phyloP scores from a whole-genome alignment of 2,329 filamentous ascomycete genomes.

The Uncinocarpus reesii region DNA sequence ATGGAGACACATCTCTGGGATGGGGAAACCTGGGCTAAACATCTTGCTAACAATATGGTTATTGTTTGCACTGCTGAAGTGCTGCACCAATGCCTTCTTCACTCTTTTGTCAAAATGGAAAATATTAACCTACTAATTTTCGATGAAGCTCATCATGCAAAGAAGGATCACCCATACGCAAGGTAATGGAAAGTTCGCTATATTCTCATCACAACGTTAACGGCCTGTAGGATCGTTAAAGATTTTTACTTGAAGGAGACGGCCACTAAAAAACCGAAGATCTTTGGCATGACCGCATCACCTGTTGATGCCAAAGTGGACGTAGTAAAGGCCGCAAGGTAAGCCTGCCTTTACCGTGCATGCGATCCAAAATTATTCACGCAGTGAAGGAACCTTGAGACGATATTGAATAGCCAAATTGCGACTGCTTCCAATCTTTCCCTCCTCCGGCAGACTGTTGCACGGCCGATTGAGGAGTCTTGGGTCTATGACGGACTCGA shows the following conservation, averaged over 20 bases:
- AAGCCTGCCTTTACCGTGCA: conserved; percentile 9
- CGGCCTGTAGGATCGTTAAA: conserved; percentile 57
- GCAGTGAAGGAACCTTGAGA: conserved; percentile 53
- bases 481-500: conserved; percentile 47
- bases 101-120: conserved; percentile 67
- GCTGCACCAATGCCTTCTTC: conserved; percentile 64
- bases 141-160: conserved; percentile 92
- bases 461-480: conserved; percentile 49
- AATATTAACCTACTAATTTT: conserved; percentile 86
- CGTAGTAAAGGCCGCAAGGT: conserved; percentile 55
- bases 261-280: conserved; percentile 52
- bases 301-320: conserved; percentile 77
- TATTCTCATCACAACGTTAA: neutral
- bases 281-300: conserved; percentile 96
- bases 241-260: conserved; percentile 59
- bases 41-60: conserved; percentile 59
- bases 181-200: conserved; percentile 36
- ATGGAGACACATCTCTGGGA: conserved; percentile 54
- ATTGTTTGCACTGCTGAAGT: conserved; percentile 90
- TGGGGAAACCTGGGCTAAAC: conserved; percentile 48
- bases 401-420: conserved; percentile 68
- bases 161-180: conserved; percentile 86
- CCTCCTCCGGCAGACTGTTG: conserved; percentile 50
- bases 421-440: conserved; percentile 59
- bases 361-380: neutral